Conservation (phyloP, 176 grass and related monocot species). For the Musa beccarii region DNA sequence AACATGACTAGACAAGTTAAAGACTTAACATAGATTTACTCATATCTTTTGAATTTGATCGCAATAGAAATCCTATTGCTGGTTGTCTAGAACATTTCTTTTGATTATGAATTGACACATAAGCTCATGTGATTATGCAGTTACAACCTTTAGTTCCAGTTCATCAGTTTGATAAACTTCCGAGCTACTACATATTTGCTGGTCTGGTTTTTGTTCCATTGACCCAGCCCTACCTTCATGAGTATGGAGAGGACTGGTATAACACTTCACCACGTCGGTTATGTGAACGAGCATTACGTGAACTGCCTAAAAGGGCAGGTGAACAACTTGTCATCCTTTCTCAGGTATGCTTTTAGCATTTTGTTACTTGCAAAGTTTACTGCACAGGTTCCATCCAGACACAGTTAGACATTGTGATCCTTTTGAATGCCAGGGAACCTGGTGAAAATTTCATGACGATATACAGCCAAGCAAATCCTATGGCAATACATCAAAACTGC, state of each 20-base stretch:
- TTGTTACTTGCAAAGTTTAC: conserved; percentile 6
- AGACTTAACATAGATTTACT: too few relatives aligned
- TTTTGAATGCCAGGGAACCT: too few relatives aligned
- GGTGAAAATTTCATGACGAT: too few relatives aligned
- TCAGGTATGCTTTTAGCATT: conserved; percentile 50
- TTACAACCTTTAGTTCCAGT: conserved; percentile 90
- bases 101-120: conserved; percentile 19
- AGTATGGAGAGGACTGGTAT: conserved; percentile 98
- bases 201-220: conserved; percentile 89
- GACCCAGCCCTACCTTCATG: conserved; percentile 96
- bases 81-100: background rate
- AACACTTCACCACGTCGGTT: conserved; percentile 77
- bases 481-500: background rate
- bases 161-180: conserved; percentile 87
- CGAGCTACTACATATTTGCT: conserved; percentile 94
- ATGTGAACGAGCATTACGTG: conserved; percentile 82
- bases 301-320: conserved; percentile 64
- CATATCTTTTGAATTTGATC: too few relatives aligned
- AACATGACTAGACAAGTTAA: too few relatives aligned
- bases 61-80: too few relatives aligned
- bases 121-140: conserved; percentile 35
- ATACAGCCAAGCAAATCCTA: too few relatives aligned
- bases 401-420: too few relatives aligned
- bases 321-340: conserved; percentile 83
- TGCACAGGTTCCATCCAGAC: background rate